Base-by-base conservation (phyloP, 2,329 filamentous ascomycete species). In the Aspergillus arachidicola region DNA sequence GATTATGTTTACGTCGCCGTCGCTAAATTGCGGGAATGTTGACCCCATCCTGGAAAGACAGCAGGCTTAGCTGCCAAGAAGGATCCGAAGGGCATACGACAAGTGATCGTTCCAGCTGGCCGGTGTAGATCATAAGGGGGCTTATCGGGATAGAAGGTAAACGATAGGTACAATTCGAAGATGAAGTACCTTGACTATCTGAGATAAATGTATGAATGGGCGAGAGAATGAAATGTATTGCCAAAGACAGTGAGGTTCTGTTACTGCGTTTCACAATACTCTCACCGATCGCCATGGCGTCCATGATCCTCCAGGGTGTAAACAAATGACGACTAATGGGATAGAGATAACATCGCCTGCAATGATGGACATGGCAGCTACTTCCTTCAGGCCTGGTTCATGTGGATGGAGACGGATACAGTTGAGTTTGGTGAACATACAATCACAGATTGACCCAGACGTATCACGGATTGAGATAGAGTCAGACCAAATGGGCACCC, bases 1-100 rank as follows among this genome's bases (percentile, higher is more conserved):
- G 59, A 74, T 60, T 64, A 82, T 68, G 48, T 72, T 67, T 28
- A 81, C 77, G 63, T 82, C 78, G 41, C 77, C 80, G 53, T 79
- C 78, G 30, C 59, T 36, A 65, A 76, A 81, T 5, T 68, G 38
- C 1, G 79, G 79, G 53, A 81, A 80, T 21, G n/a, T 10, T 21
- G 51, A 55, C 34, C 16, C 32, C 51, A 55, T 55, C 4, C 11
- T 36, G 9, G 10, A 23, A 6, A 9, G 34, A 7, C 34, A 19
- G 9, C 14, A 32, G 14, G 23, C 41, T 55, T 54, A 59, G 61
- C 41, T 41, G 57, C 10, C 51, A n/a, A 36, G 36, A 34, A 36
- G 16, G 34, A n/a, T 12, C 14, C 1, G 57, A 53, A 38, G 48
- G 50, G 23, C n/a, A 19, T 30, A 51, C 14, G 26, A 28, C 26